Conservation (phyloP, 1,284 basidiomycete species). For the Vanrija humicola region DNA sequence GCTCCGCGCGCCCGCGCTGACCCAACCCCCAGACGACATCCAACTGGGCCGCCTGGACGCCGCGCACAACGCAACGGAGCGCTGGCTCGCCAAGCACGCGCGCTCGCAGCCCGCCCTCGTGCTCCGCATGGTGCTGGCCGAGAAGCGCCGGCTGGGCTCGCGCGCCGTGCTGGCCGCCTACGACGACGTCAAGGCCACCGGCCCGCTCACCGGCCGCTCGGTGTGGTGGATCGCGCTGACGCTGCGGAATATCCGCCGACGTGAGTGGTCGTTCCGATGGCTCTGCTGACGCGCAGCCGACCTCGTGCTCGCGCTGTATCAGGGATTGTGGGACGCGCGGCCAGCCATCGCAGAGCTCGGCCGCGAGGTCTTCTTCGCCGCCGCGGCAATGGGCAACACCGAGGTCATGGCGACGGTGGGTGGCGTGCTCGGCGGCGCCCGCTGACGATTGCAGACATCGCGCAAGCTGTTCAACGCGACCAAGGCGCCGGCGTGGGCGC, state of each 20-base stretch:
- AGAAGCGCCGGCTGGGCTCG: slow-evolving; percentile 12
- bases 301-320: slow-evolving; percentile 29
- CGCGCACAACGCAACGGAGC: slow-evolving; percentile 24
- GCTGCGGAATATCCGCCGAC: slow-evolving; percentile 27
- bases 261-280: slow-evolving; percentile 19
- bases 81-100: slow-evolving; percentile 38
- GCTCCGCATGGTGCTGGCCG: slow-evolving; percentile 31
- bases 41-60: slow-evolving; percentile 20
- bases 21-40: slow-evolving; percentile 30
- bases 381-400: slow-evolving; percentile 28
- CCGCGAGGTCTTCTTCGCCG: slow-evolving; percentile 37
- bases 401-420: slow-evolving; percentile 20
- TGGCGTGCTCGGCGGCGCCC: not conserved
- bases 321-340: slow-evolving; percentile 22
- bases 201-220: slow-evolving; percentile 23
- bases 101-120: slow-evolving; percentile 42
- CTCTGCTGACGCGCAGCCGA: slow-evolving; percentile 23
- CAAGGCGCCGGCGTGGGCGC: slow-evolving; percentile 33
- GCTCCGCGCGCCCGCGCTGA: not conserved
- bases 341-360: slow-evolving; percentile 27
- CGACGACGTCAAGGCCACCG: slow-evolving; percentile 24
- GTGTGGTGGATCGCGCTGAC: slow-evolving; percentile 26
- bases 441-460: slow-evolving; percentile 5
- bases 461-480: slow-evolving; percentile 40
- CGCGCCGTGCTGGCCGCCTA: slow-evolving; percentile 21